phyloP scores from a whole-genome alignment of 192 early-diverging fungal species.

The Coemansia sp. region DNA sequence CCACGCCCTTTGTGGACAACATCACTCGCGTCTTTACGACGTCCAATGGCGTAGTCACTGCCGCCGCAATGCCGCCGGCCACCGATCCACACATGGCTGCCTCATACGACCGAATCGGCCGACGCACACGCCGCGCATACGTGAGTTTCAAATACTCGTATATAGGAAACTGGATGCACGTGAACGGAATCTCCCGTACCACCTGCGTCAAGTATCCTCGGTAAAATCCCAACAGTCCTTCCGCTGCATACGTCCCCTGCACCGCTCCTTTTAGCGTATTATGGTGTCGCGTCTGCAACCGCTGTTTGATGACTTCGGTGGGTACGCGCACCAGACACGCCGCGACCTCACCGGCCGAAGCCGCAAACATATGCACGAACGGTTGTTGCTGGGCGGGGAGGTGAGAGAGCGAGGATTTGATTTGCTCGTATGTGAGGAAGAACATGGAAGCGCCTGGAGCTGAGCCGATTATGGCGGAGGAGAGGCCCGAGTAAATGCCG shows the following conservation, averaged over 20 bases:
- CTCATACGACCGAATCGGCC: conserved; percentile 69
- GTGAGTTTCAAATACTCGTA: conserved; percentile 84
- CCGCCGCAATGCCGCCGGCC: conserved; percentile 87
- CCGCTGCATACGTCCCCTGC: conserved; percentile 60
- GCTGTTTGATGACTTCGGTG: conserved; percentile 93
- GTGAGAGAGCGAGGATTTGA: conserved; percentile 56
- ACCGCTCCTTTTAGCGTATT: conserved; percentile 62
- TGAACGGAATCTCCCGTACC: conserved; percentile 95
- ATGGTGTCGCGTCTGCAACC: conserved; percentile 89
- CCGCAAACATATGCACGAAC: conserved; percentile 81
- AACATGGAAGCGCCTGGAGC: conserved; percentile 86
- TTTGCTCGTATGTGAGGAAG: conserved; percentile 88
- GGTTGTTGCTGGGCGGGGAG: conserved; percentile 45
- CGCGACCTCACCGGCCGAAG: conserved; percentile 86
- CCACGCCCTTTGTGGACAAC: conserved; percentile 66
- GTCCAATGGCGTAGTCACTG: conserved; percentile 90
- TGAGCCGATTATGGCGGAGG: conserved; percentile 88
- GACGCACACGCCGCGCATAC: conserved; percentile 53
- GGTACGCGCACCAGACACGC: conserved; percentile 93
- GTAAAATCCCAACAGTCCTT: conserved; percentile 86
- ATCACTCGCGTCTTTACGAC: conserved; percentile 95
- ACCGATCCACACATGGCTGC: conserved; percentile 84
- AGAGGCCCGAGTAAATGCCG: conserved; percentile 88
- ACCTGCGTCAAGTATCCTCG: conserved; percentile 90
- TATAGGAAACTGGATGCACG: conserved; percentile 94